These are phyloP conservation scores for Clonostachys byssicola DNA, from an alignment of 2,329 filamentous ascomycete species.

Conservation along the genomic window DNA sequence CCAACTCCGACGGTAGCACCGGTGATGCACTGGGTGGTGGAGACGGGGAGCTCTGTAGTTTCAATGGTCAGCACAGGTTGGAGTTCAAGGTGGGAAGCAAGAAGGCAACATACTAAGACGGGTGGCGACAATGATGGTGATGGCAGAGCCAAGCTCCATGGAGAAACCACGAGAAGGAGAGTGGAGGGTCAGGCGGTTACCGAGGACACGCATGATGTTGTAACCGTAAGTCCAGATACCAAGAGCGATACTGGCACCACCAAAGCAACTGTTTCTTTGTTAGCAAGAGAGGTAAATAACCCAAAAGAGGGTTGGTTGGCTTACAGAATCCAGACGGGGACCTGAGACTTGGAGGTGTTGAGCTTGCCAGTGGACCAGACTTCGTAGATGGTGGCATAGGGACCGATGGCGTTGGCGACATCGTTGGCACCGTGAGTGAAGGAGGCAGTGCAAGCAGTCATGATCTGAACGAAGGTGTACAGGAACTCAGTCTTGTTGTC, in stretches of 20 bases:
- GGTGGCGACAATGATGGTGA: conserved; percentile 51
- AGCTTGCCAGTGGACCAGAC: conserved; percentile 36
- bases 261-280: conserved; percentile 21
- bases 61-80: not conserved
- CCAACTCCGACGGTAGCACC: conserved; percentile 48
- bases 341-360: conserved; percentile 25
- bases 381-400: conserved; percentile 46
- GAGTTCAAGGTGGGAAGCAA: not conserved
- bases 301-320: too few species aligned
- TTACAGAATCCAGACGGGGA: conserved; percentile 42
- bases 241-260: conserved; percentile 43
- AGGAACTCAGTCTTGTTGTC: conserved; percentile 49
- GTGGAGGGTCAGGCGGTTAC: conserved; percentile 51
- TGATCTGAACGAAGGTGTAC: conserved; percentile 41
- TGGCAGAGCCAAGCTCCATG: conserved; percentile 45
- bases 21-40: conserved; percentile 49
- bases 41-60: conserved; percentile 34
- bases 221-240: conserved; percentile 61
- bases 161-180: conserved; percentile 47
- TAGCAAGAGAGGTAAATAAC: too few species aligned
- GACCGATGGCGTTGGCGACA: conserved; percentile 46
- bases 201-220: conserved; percentile 56
- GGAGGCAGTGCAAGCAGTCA: conserved; percentile 48
- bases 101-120: conserved; percentile 24
- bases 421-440: conserved; percentile 56